Evolutionary conservation across 257 asterid species (phyloP), one percentile per base, ranked within the genome.

Genomic region (Nicotiana undulata): DNA sequence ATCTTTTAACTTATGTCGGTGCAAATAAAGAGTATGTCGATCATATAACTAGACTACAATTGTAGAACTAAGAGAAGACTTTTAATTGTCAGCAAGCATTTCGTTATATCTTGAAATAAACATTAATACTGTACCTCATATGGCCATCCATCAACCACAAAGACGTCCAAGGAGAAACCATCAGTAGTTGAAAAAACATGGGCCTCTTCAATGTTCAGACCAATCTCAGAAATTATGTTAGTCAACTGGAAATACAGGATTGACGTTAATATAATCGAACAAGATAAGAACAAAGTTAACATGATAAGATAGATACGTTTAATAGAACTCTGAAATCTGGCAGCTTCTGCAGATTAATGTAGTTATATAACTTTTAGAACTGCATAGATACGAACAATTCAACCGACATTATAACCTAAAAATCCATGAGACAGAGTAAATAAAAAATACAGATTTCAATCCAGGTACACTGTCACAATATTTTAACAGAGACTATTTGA

Each of bases 151-250:
- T 64, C 85, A 51, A 89, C 90, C 60, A 89, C 92, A 68, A 89
- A 89, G 83, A 85, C 90, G 46, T 89, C 92, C 82, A 89, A 81
- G 12, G 92, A 89, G 88, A 89, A 89, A 74, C 92, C 92, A 70
- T 89, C 92, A 29, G 82, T 79, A 81, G 92, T 89, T 26, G 92
- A 89, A 82, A 89, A 89, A 58, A 88, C 90, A 89, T 89, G 89
- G 32, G 92, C 92, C 72, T 89, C 92, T 84, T 87, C 90, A 85
- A 89, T 89, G 88, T 89, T 87, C 79, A 89, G 82, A 24, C 90
- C 92, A 83, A 89, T 82, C 83, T 89, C 92, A 61, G 90, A 85
- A 46, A 89, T 87, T 76, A 89, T 74, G 56, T 83, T 79, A 72
- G 92, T 89, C 86, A 89, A 82, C 92, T 89, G 85, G 70, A 82